Conservation (phyloP, 169 alveolate genomes). For the Miamiensis avidus region DNA sequence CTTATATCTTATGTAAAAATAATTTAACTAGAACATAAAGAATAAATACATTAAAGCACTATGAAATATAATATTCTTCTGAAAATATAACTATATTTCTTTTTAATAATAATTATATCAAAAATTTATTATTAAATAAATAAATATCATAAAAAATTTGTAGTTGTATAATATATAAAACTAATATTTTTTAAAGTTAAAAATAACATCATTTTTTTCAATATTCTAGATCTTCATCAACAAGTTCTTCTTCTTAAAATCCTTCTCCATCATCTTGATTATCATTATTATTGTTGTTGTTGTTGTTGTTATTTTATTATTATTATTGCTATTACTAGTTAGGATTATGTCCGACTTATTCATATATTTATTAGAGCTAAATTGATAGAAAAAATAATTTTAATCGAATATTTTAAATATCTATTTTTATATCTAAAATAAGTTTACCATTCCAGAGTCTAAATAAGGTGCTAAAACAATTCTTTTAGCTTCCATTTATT, state of each 20-base stretch:
- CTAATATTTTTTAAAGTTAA: no score
- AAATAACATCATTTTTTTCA: not conserved
- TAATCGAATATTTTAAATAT: not conserved
- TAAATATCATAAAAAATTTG: no score
- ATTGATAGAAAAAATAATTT: not conserved
- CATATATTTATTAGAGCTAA: slow-evolving; percentile 13
- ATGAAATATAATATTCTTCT: no score
- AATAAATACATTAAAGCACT: no score
- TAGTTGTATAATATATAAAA: no score
- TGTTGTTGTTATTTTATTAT: not conserved
- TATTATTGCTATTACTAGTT: not conserved
- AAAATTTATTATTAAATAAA: no score
- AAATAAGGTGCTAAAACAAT: slow-evolving; percentile 67
- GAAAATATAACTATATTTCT: no score
- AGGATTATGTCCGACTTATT: slow-evolving; percentile 4
- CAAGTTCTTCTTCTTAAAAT: slow-evolving; percentile 13
- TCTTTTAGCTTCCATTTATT: slow-evolving; percentile 60
- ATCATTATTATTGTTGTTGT: not conserved
- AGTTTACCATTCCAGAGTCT: slow-evolving; percentile 61
- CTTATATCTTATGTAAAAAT: no score
- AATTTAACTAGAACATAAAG: no score
- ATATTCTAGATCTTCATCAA: not conserved
- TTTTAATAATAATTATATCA: no score
- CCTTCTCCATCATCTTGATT: slow-evolving; percentile 17
- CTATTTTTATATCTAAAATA: not conserved